phyloP scores from a whole-genome alignment of 768 basidiomycete species.

The Leccinellum rugosiceps region DNA sequence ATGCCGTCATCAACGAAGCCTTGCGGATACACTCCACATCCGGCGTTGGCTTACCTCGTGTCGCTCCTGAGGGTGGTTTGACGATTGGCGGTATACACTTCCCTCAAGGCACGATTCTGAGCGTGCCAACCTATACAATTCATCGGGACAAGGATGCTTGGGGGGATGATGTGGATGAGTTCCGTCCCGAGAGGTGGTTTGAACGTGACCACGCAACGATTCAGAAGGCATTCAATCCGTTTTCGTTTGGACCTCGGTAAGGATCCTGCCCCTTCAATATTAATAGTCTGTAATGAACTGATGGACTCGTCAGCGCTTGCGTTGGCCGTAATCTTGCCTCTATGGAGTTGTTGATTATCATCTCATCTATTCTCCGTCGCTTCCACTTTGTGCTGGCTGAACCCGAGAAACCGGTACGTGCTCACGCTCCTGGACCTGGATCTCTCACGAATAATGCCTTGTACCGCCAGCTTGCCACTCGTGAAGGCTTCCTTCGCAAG shows the following conservation, averaged over 20 bases:
- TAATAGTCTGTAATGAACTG: neutral
- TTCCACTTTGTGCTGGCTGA: conserved; percentile 70
- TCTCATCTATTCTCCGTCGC: conserved; percentile 74
- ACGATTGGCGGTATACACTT: conserved; percentile 52
- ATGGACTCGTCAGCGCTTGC: conserved; percentile 53
- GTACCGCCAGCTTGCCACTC: conserved; percentile 54
- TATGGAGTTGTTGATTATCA: conserved; percentile 76
- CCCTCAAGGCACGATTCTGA: conserved; percentile 72
- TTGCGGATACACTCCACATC: conserved; percentile 84
- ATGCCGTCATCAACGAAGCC: conserved; percentile 85
- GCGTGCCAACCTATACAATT: conserved; percentile 80
- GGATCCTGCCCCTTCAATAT: neutral
- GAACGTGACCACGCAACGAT: conserved; percentile 60
- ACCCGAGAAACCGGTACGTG: conserved; percentile 53
- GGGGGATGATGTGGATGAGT: conserved; percentile 75
- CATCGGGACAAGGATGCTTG: conserved; percentile 70
- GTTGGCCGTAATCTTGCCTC: conserved; percentile 81
- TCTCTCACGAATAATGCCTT: conserved; percentile 6
- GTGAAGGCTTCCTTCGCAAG: conserved; percentile 88
- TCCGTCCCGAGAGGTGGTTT: conserved; percentile 84
- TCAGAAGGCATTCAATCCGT: conserved; percentile 79
- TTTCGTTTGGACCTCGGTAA: conserved; percentile 78
- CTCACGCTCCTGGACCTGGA: neutral
- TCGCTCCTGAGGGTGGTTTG: conserved; percentile 73
- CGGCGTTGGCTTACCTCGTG: conserved; percentile 76